phyloP scores from a whole-genome alignment of 2,329 filamentous ascomycete genomes.

The Cordyceps tenuipes region DNA sequence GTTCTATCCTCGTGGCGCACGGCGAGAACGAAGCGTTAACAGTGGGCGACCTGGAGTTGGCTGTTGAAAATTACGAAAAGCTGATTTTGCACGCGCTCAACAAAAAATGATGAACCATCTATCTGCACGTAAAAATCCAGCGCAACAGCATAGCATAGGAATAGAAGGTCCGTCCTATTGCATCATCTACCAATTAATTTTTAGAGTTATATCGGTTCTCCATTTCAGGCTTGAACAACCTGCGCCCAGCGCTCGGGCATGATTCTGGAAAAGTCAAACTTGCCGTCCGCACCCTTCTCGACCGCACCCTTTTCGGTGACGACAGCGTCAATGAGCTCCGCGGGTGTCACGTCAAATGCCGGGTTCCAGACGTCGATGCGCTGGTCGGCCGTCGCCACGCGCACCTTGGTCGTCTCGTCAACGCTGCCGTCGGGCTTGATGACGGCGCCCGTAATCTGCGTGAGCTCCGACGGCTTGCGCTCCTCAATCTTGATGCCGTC shows the following conservation, averaged over 20 bases:
- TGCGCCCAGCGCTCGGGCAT: constrained; percentile 48
- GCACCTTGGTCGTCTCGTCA: constrained; percentile 54
- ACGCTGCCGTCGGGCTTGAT: constrained; percentile 55
- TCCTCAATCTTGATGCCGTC: constrained; percentile 84
- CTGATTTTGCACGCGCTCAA: constrained; percentile 50
- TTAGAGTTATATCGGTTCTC: neutral
- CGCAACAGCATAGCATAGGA: neutral
- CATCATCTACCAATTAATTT: constrained; percentile 1
- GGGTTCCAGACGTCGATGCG: constrained; percentile 91
- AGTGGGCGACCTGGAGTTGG: constrained; percentile 64
- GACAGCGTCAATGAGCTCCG: constrained; percentile 81
- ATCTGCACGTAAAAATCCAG: neutral
- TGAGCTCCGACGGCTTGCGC: constrained; percentile 72
- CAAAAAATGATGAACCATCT: neutral
- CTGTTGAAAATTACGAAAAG: constrained; percentile 71
- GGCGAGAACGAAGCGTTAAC: constrained; percentile 73
- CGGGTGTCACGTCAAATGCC: constrained; percentile 90
- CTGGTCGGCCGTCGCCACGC: constrained; percentile 70
- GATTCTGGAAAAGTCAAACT: constrained; percentile 55
- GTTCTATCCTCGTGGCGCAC: constrained; percentile 79
- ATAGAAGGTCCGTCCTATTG: neutral
- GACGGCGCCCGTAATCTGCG: constrained; percentile 70
- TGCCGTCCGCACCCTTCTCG: constrained; percentile 63
- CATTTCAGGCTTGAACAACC: constrained; percentile 14
- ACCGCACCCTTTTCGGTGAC: constrained; percentile 88